These are phyloP conservation scores for Dispira simplex DNA, from an alignment of 192 early-diverging fungal species.

Conservation along the genomic window DNA sequence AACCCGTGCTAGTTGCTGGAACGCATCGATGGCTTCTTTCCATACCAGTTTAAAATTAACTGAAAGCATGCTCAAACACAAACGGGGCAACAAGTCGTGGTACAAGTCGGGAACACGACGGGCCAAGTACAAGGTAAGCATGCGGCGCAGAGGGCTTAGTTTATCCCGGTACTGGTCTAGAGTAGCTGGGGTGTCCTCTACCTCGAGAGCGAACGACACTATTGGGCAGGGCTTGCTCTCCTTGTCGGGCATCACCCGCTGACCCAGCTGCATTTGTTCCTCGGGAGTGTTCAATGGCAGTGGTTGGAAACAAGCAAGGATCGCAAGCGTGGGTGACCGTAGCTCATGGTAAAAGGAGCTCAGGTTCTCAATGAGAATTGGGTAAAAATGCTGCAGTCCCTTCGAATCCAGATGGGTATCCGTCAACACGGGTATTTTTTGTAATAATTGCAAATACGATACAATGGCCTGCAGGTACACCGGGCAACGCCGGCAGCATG, in stretches of 20 bases:
- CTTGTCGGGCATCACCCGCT: slow-evolving; percentile 11
- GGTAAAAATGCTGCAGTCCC: slow-evolving; percentile 29
- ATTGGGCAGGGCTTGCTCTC: slow-evolving; percentile 27
- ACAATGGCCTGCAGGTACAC: background rate
- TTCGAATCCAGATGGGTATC: slow-evolving; percentile 20
- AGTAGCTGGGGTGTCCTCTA: slow-evolving; percentile 46
- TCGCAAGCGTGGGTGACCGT: slow-evolving; percentile 45
- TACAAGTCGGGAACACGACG: slow-evolving; percentile 55
- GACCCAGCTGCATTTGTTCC: slow-evolving; percentile 31
- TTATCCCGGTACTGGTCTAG: slow-evolving; percentile 67
- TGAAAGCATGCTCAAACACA: slow-evolving; percentile 52
- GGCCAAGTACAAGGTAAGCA: slow-evolving; percentile 44
- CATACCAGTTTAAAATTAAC: slow-evolving; percentile 75
- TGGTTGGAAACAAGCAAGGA: slow-evolving; percentile 50
- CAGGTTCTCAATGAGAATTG: slow-evolving; percentile 37
- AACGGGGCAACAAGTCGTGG: slow-evolving; percentile 40
- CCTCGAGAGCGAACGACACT: slow-evolving; percentile 32
- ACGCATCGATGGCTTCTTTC: slow-evolving; percentile 48
- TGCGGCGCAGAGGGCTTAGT: slow-evolving; percentile 49
- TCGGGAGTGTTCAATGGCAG: background rate
- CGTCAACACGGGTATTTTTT: background rate
- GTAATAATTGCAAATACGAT: background rate
- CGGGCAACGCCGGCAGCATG: no score
- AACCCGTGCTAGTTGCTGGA: slow-evolving; percentile 33
- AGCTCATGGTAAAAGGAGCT: slow-evolving; percentile 34